Percentiles rank a stretch among this genome's conserved stretches.
Conservation (phyloP, 2,329 filamentous ascomycete genomes). For the Aspergillus glaucus region DNA sequence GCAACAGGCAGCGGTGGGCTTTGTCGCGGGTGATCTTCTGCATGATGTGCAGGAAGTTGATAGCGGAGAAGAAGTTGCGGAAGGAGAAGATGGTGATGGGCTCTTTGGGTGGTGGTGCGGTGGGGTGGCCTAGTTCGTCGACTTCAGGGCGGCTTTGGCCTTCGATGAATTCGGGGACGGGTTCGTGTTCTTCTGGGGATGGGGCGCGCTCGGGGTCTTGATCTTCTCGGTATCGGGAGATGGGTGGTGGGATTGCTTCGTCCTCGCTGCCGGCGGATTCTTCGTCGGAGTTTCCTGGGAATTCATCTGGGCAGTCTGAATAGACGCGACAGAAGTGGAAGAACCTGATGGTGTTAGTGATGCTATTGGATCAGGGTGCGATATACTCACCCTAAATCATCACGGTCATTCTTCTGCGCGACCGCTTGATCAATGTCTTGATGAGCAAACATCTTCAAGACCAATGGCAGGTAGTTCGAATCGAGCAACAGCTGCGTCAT, state of each 20-base stretch:
- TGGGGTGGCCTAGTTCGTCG: constrained; percentile 81
- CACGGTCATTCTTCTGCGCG: constrained; percentile 74
- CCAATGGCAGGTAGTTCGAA: constrained; percentile 87
- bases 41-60: constrained; percentile 92
- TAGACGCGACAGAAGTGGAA: constrained; percentile 80
- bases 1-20: constrained; percentile 84
- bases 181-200: constrained; percentile 20
- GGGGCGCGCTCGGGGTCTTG: constrained; percentile 20
- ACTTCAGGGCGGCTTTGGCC: constrained; percentile 51
- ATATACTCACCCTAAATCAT: constrained; percentile 64
- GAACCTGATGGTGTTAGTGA: constrained; percentile 52
- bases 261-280: constrained; percentile 48
- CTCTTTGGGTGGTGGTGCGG: constrained; percentile 55
- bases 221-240: constrained; percentile 51
- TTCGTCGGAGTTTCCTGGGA: constrained; percentile 27
- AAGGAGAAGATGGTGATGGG: constrained; percentile 87
- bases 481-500: constrained; percentile 88
- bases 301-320: constrained; percentile 52
- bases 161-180: constrained; percentile 17
- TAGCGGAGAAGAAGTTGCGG: constrained; percentile 89
- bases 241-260: constrained; percentile 79
- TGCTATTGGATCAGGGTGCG: too few relatives aligned
- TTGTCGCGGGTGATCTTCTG: constrained; percentile 97
- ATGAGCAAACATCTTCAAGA: constrained; percentile 87
- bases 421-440: constrained; percentile 89